These are phyloP conservation scores for Crithidia thermophila DNA, from an alignment of 208 protist genomes.

Conservation along the genomic window DNA sequence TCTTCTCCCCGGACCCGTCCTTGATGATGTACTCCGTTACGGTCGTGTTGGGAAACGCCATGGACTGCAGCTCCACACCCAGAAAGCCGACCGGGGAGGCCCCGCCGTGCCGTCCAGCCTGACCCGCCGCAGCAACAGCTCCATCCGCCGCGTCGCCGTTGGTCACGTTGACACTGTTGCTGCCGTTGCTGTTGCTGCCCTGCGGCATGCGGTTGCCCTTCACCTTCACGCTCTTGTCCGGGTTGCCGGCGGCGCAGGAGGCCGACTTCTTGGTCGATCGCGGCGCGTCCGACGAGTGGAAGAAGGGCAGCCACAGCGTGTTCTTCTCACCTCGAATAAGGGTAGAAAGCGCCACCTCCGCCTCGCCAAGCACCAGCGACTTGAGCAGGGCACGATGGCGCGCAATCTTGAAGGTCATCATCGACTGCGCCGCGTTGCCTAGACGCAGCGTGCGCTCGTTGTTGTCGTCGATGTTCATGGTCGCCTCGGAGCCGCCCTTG, in stretches of 20 bases:
- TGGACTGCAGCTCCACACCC: slow-evolving; percentile 73
- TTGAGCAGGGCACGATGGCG: slow-evolving; percentile 44
- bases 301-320: slow-evolving; percentile 69
- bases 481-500: slow-evolving; percentile 26
- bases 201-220: slow-evolving; percentile 34
- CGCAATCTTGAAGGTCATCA: slow-evolving; percentile 59
- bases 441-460: slow-evolving; percentile 67
- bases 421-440: slow-evolving; percentile 40
- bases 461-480: slow-evolving; percentile 61
- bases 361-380: slow-evolving; percentile 41
- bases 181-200: neutral
- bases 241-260: neutral
- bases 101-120: neutral
- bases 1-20: slow-evolving; percentile 15
- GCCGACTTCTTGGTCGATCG: neutral
- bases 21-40: slow-evolving; percentile 46
- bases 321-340: slow-evolving; percentile 72
- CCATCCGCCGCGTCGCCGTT: neutral
- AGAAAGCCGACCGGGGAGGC: slow-evolving; percentile 40
- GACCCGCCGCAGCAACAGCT: too few relatives aligned
- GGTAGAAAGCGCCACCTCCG: slow-evolving; percentile 55
- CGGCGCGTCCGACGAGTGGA: slow-evolving; percentile 9
- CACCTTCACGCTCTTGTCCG: slow-evolving; percentile 21
- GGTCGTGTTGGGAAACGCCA: slow-evolving; percentile 59
- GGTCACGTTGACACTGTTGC: too few relatives aligned